Conservation (phyloP, 345 rosid genomes). For the Kernera saxatilis region DNA sequence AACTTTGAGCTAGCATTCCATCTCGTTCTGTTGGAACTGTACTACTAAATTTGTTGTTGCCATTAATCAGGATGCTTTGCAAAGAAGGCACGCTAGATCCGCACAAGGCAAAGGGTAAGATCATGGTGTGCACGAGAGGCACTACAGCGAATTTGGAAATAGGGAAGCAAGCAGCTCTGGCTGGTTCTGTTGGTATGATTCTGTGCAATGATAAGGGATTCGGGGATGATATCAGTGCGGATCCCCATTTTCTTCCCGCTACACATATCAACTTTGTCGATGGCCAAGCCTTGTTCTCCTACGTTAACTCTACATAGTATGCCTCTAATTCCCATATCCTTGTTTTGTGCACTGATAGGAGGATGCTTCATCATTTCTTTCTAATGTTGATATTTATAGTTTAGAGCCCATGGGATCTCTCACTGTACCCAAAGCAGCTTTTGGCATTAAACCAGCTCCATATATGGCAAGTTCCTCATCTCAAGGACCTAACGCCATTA, state of each 20-base stretch:
- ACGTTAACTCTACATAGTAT: slow-evolving; percentile 10
- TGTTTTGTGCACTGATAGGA: neutral
- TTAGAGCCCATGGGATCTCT: slow-evolving; percentile 4
- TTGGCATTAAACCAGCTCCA: slow-evolving; percentile 9
- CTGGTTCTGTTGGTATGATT: slow-evolving; percentile 7
- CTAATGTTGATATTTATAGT: neutral
- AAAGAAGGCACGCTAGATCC: neutral
- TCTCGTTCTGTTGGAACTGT: neutral
- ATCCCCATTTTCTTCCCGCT: neutral
- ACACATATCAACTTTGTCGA: neutral
- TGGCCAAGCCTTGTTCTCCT: slow-evolving; percentile 1
- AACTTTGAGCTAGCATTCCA: neutral
- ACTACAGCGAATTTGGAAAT: neutral
- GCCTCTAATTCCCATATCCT: neutral
- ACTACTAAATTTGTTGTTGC: neutral
- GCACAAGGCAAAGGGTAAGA: slow-evolving; percentile 1
- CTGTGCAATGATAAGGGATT: neutral
- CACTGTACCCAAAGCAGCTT: neutral
- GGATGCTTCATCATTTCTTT: neutral
- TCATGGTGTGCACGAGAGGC: slow-evolving; percentile 15
- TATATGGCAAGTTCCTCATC: neutral
- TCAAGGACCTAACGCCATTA: slow-evolving; percentile 1
- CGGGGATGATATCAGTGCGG: neutral
- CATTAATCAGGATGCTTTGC: neutral
- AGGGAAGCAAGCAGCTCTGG: neutral